phyloP scores from a whole-genome alignment of 2,329 filamentous ascomycete genomes.

The Didymellaceae sp. region DNA sequence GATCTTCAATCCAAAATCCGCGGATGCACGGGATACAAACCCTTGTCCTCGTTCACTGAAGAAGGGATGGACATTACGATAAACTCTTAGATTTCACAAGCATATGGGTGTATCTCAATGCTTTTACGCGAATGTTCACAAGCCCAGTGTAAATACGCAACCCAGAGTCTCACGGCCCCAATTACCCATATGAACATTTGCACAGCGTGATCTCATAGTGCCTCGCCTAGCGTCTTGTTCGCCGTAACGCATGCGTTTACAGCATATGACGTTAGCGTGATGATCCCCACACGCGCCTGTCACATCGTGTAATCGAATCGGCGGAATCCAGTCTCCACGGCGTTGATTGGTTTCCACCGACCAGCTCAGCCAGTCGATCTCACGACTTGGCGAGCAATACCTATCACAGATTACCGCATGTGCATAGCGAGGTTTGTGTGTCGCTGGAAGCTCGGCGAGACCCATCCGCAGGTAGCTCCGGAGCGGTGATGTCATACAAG shows the following conservation, averaged over 20 bases:
- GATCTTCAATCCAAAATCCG: background rate
- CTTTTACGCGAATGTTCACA: background rate
- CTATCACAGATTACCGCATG: too few species aligned
- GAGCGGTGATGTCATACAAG: too few species aligned
- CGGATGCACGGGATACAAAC: background rate
- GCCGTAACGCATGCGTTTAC: background rate
- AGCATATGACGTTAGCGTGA: conserved; percentile 8
- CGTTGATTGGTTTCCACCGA: too few species aligned
- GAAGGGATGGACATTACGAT: conserved; percentile 17
- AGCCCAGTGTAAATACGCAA: background rate
- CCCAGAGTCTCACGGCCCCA: background rate
- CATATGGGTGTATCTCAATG: background rate
- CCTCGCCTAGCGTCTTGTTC: background rate
- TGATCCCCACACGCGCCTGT: background rate
- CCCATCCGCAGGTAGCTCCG: too few species aligned
- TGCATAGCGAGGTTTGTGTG: too few species aligned
- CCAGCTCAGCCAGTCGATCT: too few species aligned
- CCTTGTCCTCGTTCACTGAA: conserved; percentile 19
- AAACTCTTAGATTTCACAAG: background rate
- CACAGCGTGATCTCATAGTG: conserved; percentile 12
- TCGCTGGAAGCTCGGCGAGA: too few species aligned
- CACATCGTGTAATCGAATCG: background rate
- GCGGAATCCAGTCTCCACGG: background rate
- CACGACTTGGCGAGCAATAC: too few species aligned
- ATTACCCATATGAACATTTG: conserved; percentile 1